Percentiles rank a stretch among this genome's conserved stretches.
These are phyloP conservation scores for Trichophaea hybrida DNA, from an alignment of 2,329 filamentous ascomycete genomes.

Conservation along the genomic window DNA sequence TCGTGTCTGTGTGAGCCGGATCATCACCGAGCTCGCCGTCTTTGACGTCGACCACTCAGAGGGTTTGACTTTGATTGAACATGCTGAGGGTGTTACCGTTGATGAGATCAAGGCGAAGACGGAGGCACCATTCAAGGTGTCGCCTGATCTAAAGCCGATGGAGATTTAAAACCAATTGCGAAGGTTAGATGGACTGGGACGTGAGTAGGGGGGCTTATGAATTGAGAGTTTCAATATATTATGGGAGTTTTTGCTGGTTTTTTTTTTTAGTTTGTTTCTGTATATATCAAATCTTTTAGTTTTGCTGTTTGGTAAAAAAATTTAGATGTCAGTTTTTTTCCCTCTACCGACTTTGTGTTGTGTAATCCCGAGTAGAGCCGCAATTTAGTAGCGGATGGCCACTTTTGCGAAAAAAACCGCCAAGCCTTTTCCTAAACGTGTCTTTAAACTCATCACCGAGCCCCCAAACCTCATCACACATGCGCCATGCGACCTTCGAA, in stretches of 20 bases:
- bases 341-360: neutral
- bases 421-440: neutral
- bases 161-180: neutral
- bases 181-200: neutral
- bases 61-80: conserved; percentile 54
- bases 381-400: neutral
- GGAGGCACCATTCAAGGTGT: conserved; percentile 51
- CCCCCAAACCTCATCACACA: neutral
- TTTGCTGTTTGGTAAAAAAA: neutral
- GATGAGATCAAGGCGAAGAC: conserved; percentile 58
- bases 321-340: neutral
- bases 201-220: neutral
- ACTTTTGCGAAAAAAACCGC: neutral
- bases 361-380: neutral
- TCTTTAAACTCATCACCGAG: neutral
- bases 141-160: conserved; percentile 39
- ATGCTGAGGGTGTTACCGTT: conserved; percentile 52
- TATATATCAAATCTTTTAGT: neutral
- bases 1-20: conserved; percentile 52
- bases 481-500: neutral
- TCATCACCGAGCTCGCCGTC: conserved; percentile 61
- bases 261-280: no score
- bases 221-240: neutral
- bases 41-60: conserved; percentile 51
- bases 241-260: neutral